These are phyloP conservation scores for Trichoderma aggressivum DNA, from an alignment of 2,329 filamentous ascomycete genomes.

Conservation along the genomic window DNA sequence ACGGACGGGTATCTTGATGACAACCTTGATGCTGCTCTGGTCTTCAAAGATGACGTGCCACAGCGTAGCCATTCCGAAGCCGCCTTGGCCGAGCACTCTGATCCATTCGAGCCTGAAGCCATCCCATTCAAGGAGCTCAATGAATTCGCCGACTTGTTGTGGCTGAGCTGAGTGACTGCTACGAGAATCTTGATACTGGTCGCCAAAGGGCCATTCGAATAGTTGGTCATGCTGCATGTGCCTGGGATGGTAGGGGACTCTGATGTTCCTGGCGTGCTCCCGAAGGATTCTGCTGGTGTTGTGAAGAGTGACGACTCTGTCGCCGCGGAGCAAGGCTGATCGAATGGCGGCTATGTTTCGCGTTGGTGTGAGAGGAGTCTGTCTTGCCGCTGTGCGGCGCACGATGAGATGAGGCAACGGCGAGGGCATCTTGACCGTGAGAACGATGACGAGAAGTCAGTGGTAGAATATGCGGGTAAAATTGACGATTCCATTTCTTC, in stretches of 20 bases:
- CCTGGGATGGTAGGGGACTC: neutral
- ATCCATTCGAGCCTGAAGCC: constrained; percentile 21
- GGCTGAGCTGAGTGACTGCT: neutral
- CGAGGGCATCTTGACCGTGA: neutral
- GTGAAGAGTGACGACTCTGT: constrained; percentile 13
- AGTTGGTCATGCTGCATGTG: neutral
- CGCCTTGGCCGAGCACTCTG: constrained; percentile 18
- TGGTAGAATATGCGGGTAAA: neutral
- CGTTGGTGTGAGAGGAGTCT: neutral
- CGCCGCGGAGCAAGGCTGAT: constrained; percentile 19
- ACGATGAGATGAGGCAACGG: constrained; percentile 3
- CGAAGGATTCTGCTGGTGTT: constrained; percentile 1
- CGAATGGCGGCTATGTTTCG: constrained; percentile 14
- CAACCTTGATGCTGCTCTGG: constrained; percentile 20
- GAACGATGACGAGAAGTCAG: neutral
- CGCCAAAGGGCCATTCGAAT: neutral
- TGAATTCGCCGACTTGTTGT: neutral
- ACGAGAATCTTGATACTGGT: neutral
- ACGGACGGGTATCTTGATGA: constrained; percentile 27
- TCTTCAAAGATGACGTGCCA: constrained; percentile 20
- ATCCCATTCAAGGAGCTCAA: constrained; percentile 15
- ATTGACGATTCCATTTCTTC: neutral
- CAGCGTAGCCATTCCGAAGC: constrained; percentile 20
- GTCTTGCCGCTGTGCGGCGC: neutral
- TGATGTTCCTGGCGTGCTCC: neutral